Evolutionary conservation across 208 protist genomes (phyloP).

Genomic region (Crithidia brevicula): DNA sequence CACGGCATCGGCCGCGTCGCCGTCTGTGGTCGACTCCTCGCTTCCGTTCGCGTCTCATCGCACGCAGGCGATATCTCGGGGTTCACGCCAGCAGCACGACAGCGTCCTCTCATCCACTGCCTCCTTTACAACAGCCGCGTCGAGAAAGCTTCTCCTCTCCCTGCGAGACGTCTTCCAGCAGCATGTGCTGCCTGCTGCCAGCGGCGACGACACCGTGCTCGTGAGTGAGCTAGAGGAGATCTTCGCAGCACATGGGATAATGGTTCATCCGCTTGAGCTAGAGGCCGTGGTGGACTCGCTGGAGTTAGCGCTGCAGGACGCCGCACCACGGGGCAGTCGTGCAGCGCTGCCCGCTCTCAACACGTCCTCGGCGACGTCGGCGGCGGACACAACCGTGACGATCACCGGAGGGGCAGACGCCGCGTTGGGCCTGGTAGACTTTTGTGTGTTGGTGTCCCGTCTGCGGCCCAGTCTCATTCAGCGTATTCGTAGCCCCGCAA

Average conservation of each 20-base stretch:
- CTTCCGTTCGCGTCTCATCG: neutral
- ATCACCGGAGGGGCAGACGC: conserved; percentile 20
- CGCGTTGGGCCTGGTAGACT: conserved; percentile 47
- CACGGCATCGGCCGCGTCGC: neutral
- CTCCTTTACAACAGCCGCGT: neutral
- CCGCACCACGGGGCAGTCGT: neutral
- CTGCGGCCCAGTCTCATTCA: conserved; percentile 57
- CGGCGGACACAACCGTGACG: conserved; percentile 5
- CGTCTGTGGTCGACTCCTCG: neutral
- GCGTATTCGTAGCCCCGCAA: conserved; percentile 43
- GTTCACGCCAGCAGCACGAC: neutral
- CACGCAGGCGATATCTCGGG: too few species aligned
- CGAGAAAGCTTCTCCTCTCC: conserved; percentile 16
- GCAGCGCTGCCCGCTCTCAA: neutral
- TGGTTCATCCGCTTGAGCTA: conserved; percentile 49
- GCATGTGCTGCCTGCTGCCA: conserved; percentile 2
- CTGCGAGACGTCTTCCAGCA: conserved; percentile 31
- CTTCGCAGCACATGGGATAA: conserved; percentile 32
- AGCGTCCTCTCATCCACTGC: conserved; percentile 4
- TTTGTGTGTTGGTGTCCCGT: conserved; percentile 74
- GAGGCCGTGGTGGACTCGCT: conserved; percentile 69
- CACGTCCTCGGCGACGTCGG: neutral
- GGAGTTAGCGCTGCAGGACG: conserved; percentile 26
- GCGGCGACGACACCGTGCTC: conserved; percentile 23
- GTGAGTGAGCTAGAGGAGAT: conserved; percentile 40